Conservation (phyloP, 768 basidiomycete species). For the Tricholoma bakamatsutake region DNA sequence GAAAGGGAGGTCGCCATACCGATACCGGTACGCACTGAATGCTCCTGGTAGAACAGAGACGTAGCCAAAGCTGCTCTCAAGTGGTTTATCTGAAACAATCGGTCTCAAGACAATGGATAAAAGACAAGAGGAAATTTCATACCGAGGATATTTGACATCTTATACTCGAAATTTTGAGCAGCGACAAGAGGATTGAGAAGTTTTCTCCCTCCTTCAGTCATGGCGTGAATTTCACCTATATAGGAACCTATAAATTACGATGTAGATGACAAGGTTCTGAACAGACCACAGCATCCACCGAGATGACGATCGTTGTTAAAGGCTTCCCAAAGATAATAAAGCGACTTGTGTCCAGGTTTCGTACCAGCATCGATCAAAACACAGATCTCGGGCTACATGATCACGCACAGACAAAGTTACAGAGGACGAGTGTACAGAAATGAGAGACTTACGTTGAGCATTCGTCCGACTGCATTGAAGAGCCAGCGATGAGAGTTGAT, state of each 20-base stretch:
- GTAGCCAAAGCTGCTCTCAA: conserved; percentile 94
- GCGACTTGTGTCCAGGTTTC: conserved; percentile 92
- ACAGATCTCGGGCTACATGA: conserved; percentile 89
- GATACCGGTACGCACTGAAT: conserved; percentile 87
- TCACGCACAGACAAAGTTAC: too few species aligned
- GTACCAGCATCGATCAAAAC: conserved; percentile 94
- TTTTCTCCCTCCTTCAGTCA: conserved; percentile 93
- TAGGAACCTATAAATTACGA: not conserved
- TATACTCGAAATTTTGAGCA: conserved; percentile 97
- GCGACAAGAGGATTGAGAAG: conserved; percentile 89
- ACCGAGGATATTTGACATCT: conserved; percentile 96
- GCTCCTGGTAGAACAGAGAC: conserved; percentile 94
- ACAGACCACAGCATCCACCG: conserved; percentile 70
- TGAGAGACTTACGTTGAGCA: conserved; percentile 58
- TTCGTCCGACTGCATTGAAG: conserved; percentile 84
- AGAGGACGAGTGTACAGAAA: too few species aligned
- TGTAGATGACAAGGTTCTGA: not conserved
- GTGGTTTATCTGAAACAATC: conserved; percentile 69
- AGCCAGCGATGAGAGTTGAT: conserved; percentile 95
- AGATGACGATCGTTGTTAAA: conserved; percentile 76
- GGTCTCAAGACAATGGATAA: not conserved
- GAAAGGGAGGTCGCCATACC: conserved; percentile 1
- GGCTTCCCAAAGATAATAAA: conserved; percentile 93
- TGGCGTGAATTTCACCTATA: conserved; percentile 79
- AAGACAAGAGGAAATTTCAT: conserved; percentile 10